These are phyloP conservation scores for Penicillium rolfsii DNA, from an alignment of 2,329 filamentous ascomycete species.

Conservation along the genomic window DNA sequence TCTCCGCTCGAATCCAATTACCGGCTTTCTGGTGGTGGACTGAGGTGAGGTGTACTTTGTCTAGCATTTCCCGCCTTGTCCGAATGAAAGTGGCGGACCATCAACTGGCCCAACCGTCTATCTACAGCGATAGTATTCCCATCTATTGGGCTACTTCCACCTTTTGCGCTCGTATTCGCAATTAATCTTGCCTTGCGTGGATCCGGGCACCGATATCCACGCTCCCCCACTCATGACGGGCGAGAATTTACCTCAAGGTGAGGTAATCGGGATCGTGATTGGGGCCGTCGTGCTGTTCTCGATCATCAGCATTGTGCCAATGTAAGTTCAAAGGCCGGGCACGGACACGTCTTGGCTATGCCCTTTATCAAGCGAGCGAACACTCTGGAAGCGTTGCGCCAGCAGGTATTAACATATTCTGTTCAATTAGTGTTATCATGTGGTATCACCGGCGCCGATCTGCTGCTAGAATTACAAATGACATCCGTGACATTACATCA, in stretches of 20 bases:
- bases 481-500: not conserved
- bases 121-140: not conserved
- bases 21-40: not conserved
- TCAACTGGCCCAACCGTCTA: not conserved
- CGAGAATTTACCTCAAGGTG: constrained; percentile 25
- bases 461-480: constrained; percentile 14
- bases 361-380: constrained; percentile 22
- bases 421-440: constrained; percentile 28
- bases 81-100: constrained; percentile 12
- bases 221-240: constrained; percentile 29
- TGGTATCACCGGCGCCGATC: constrained; percentile 28
- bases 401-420: constrained; percentile 7
- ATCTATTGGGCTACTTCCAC: constrained; percentile 16
- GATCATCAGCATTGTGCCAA: constrained; percentile 35
- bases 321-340: constrained; percentile 30
- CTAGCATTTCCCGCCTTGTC: constrained; percentile 9
- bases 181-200: constrained; percentile 13
- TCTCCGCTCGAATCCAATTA: not conserved
- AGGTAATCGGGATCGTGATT: constrained; percentile 36
- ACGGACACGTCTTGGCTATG: constrained; percentile 18
- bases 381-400: constrained; percentile 16
- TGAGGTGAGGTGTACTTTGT: not conserved
- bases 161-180: constrained; percentile 18
- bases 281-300: constrained; percentile 35
- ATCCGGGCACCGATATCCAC: constrained; percentile 13